Conservation (phyloP, 1,284 basidiomycete species). For the Malassezia vespertilionis region DNA sequence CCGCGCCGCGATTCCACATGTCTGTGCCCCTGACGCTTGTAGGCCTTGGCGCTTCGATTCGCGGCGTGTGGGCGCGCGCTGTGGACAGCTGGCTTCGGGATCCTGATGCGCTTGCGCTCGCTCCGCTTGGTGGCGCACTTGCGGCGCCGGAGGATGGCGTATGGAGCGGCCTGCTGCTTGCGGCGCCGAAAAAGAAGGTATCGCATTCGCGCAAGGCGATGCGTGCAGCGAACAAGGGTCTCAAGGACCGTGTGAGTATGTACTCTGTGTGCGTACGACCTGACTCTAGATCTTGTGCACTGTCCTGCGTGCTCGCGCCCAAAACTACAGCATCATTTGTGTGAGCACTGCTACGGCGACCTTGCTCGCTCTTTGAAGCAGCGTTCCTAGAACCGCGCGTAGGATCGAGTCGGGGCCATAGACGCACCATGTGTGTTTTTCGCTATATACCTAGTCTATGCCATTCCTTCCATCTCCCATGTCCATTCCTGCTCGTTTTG, state of each 20-base stretch:
- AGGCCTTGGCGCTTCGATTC: too few species aligned
- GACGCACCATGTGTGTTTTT: too few species aligned
- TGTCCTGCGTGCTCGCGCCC: conserved; percentile 82
- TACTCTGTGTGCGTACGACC: neutral
- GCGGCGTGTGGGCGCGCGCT: too few species aligned
- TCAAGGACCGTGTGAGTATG: conserved; percentile 81
- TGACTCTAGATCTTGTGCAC: conserved; percentile 65
- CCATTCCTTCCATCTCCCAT: too few species aligned
- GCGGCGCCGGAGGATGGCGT: neutral
- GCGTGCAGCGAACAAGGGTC: conserved; percentile 82
- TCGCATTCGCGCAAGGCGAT: conserved; percentile 91
- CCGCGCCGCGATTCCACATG: too few species aligned
- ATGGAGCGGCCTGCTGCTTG: conserved; percentile 74
- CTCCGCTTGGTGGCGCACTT: too few species aligned
- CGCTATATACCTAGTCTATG: too few species aligned
- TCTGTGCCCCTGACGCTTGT: too few species aligned
- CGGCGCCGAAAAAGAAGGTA: conserved; percentile 87
- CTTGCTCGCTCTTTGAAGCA: conserved; percentile 57
- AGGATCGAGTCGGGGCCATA: too few species aligned
- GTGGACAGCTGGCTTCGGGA: too few species aligned
- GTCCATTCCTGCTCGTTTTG: too few species aligned
- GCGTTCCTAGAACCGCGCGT: too few species aligned
- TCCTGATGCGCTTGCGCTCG: neutral
- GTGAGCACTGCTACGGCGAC: conserved; percentile 69
- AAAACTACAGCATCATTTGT: conserved; percentile 81